Evolutionary conservation across 345 rosid genomes (phyloP), one percentile per base, ranked within the genome.

Genomic region (Dovyalis caffra): DNA sequence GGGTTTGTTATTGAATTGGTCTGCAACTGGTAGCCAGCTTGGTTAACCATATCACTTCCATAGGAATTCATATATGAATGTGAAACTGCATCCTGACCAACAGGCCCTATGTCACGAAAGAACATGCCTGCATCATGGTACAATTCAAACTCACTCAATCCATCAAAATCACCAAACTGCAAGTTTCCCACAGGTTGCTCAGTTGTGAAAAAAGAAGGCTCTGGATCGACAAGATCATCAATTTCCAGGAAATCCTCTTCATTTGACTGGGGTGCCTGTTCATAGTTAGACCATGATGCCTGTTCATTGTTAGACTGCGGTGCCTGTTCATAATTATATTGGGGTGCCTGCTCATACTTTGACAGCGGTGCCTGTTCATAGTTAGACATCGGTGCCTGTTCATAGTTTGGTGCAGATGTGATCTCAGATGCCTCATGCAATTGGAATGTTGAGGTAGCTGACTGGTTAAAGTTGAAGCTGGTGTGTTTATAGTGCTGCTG

Each of bases 221-320:
- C 88, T 62, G 85, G 74, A 69, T 62, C 81, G 69, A 74, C 10
- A 49, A 94, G 95, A 87, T 92, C 97, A 79, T 89, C 87, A 3
- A 92, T 87, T 85, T 92, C 97, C 80, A 94, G 87, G 82, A 87
- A 94, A 85, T 84, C 97, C 23, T 66, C 87, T 70, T 68, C 90
- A 5, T 20, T 56, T 18, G 70, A 3, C 47, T 71, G 75, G 35
- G 69, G 56, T 10, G 61, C 64, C 56, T 23, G 77, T 49, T 78
- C 74, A 49, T 14, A 33, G 26, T 69, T 74, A 25, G n/a, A n/a
- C n/a, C n/a, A n/a, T n/a, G 69, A 49, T 10, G 61, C 64, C 56
- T 23, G 77, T 49, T 78, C 74, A 49, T 14, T 29, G 26, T 69
- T 74, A 25, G 70, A 3, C 47, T 71, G 75, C 32, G 69, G 56